Conservation (phyloP, 2,329 filamentous ascomycete genomes). For the Allantophomopsis cytisporea region DNA sequence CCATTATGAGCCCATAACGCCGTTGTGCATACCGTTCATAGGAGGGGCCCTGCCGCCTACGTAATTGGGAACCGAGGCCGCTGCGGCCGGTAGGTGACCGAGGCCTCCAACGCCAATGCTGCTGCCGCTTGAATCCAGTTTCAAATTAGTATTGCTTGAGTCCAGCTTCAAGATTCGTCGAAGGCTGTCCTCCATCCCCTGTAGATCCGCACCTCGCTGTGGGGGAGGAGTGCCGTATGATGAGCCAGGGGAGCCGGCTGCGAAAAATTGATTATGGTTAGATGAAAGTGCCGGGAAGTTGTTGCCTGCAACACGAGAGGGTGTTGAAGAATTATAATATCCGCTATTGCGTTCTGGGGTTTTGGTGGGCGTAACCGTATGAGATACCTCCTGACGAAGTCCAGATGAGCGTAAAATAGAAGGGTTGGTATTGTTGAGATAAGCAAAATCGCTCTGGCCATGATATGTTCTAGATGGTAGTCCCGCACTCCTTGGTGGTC, state of each 20-base stretch:
- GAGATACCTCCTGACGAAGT: slow-evolving; percentile 18
- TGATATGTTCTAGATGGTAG: not conserved
- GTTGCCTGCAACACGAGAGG: slow-evolving; percentile 9
- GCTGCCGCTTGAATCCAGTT: slow-evolving; percentile 11
- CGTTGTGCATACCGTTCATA: slow-evolving; percentile 12
- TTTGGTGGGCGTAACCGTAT: slow-evolving; percentile 14
- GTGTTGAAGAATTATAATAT: slow-evolving; percentile 8
- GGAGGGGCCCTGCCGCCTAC: slow-evolving; percentile 10
- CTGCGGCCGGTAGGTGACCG: slow-evolving; percentile 4
- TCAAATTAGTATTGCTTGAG: too few relatives aligned
- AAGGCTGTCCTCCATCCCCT: slow-evolving; percentile 19
- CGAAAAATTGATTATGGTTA: slow-evolving; percentile 5
- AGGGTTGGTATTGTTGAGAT: slow-evolving; percentile 5
- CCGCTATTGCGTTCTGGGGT: slow-evolving; percentile 9
- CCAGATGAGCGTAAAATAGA: slow-evolving; percentile 13
- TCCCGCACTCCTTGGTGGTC: not conserved
- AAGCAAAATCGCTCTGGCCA: not conserved
- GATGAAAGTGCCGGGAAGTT: slow-evolving; percentile 4
- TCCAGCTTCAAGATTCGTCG: slow-evolving; percentile 18
- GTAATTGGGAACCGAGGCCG: slow-evolving; percentile 10
- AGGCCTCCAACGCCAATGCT: slow-evolving; percentile 2
- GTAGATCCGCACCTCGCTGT: slow-evolving; percentile 11
- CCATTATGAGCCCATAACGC: slow-evolving; percentile 12
- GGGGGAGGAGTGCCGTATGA: slow-evolving; percentile 8
- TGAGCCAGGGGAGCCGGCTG: slow-evolving; percentile 3